Evolutionary conservation across 306 rosid species (phyloP).

Genomic region (Cicer pinnatifidum): DNA sequence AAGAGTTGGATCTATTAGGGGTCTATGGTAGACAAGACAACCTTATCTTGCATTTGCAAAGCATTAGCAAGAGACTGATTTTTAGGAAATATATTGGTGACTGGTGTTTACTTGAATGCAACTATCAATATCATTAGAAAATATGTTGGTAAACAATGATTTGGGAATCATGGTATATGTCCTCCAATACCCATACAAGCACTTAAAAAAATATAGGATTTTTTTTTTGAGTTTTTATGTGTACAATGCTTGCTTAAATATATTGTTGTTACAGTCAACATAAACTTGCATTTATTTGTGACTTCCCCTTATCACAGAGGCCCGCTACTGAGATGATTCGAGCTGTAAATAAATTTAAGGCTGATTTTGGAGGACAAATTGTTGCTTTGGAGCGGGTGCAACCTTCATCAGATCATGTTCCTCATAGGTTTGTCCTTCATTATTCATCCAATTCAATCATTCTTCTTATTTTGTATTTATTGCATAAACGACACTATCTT

Average conservation of each 20-base stretch:
- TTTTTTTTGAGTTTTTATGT: slow-evolving; percentile 16
- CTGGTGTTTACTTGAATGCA: slow-evolving; percentile 16
- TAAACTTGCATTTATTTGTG: slow-evolving; percentile 28
- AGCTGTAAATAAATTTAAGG: slow-evolving; percentile 89
- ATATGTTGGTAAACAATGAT: slow-evolving; percentile 1
- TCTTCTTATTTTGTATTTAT: slow-evolving; percentile 8
- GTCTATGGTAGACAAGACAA: background rate
- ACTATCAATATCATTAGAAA: background rate
- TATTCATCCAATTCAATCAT: slow-evolving; percentile 7
- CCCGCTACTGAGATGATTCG: slow-evolving; percentile 89
- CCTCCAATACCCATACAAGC: background rate
- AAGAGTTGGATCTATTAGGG: background rate
- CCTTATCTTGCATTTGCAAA: slow-evolving; percentile 4
- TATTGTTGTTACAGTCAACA: slow-evolving; percentile 25
- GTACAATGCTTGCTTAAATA: slow-evolving; percentile 34
- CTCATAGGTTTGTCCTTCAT: slow-evolving; percentile 68
- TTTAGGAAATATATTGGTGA: slow-evolving; percentile 6
- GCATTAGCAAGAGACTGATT: slow-evolving; percentile 3
- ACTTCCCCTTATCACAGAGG: slow-evolving; percentile 52
- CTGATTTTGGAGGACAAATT: slow-evolving; percentile 88
- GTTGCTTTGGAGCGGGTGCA: slow-evolving; percentile 94
- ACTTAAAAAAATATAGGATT: slow-evolving; percentile 9
- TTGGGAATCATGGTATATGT: slow-evolving; percentile 24
- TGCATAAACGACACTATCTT: slow-evolving; percentile 9
- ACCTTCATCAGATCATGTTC: slow-evolving; percentile 97